phyloP scores from a whole-genome alignment of 78 protist genomes.

The Dictyostelium firmibasis region DNA sequence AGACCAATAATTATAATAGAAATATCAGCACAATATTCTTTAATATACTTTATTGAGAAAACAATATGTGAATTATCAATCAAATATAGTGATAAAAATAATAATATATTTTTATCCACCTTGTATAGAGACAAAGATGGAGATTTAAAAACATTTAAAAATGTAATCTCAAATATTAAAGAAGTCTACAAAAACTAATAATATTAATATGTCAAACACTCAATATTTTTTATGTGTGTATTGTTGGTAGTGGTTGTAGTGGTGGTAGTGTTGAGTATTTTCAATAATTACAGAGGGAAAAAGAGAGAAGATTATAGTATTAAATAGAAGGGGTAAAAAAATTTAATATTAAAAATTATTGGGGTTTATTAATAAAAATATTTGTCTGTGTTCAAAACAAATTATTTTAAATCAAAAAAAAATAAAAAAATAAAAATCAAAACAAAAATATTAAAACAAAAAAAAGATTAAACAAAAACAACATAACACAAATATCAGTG shows the following conservation, averaged over 20 bases:
- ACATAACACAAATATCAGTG: background rate
- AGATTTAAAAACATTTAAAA: background rate
- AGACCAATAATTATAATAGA: background rate
- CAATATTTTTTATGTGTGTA: too few species aligned
- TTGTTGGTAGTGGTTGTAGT: too few species aligned
- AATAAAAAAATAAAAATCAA: too few species aligned
- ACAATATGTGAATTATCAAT: background rate
- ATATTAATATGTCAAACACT: too few species aligned
- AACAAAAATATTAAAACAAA: too few species aligned
- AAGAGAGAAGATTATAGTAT: background rate
- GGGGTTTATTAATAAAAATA: background rate
- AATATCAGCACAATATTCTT: background rate
- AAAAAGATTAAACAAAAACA: too few species aligned
- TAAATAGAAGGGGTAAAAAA: background rate
- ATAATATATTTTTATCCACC: background rate
- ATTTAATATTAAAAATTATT: too few species aligned
- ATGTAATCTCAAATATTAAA: background rate
- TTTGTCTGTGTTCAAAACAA: background rate
- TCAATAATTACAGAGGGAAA: too few species aligned
- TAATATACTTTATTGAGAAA: background rate
- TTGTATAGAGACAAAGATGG: background rate
- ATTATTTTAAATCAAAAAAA: too few species aligned
- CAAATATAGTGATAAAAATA: background rate
- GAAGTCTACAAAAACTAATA: background rate
- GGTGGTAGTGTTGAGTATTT: too few species aligned